Percentiles rank a stretch among this genome's conserved stretches.
Conservation (phyloP, 495 filamentous ascomycete genomes). For the Saxophila tyrrhenica region DNA sequence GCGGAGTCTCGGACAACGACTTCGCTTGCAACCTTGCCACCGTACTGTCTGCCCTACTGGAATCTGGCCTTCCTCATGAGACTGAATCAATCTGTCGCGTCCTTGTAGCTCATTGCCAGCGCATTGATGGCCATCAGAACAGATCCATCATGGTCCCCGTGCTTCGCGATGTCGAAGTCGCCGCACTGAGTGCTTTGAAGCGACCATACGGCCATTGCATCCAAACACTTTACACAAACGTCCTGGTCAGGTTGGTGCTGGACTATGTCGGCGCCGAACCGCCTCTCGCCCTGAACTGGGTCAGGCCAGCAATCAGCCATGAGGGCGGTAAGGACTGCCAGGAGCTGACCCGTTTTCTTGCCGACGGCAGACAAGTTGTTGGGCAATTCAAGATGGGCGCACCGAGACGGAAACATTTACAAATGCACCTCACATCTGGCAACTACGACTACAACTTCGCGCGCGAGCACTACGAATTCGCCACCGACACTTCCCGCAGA, state of each 20-base stretch:
- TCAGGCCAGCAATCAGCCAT: no score
- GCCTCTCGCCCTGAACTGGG: background rate
- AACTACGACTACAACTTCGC: no score
- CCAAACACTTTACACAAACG: background rate
- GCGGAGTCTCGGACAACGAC: background rate
- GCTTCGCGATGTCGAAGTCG: background rate
- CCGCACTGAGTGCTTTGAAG: background rate
- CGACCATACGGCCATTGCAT: background rate
- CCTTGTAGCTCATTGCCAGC: background rate
- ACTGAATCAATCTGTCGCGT: background rate
- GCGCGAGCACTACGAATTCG: no score
- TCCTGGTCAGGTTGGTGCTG: background rate
- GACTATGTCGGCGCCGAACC: background rate
- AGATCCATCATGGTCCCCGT: background rate
- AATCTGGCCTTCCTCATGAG: background rate
- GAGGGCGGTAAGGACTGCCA: background rate
- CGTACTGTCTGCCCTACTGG: background rate
- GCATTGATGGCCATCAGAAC: background rate
- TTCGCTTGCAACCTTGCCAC: background rate
- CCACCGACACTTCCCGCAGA: no score
- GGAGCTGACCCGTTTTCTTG: background rate
- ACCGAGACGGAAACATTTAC: background rate
- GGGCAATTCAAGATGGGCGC: background rate
- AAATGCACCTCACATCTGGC: no score
- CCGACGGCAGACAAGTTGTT: background rate